Percentiles rank a stretch among this genome's conserved stretches.
phyloP scores from a whole-genome alignment of 257 asterid genomes.

The Fraxinus cuspidata region DNA sequence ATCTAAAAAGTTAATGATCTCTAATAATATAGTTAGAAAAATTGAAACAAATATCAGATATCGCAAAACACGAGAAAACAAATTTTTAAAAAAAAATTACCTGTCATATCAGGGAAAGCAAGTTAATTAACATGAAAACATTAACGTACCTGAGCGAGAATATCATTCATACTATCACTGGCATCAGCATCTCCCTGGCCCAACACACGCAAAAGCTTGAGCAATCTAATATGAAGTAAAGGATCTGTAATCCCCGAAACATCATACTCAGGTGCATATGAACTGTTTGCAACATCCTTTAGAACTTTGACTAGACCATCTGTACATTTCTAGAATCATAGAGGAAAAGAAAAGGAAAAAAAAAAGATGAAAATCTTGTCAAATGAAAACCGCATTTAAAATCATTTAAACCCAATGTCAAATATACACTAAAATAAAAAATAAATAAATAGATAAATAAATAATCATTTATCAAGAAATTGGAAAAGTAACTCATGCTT shows the following conservation, averaged over 20 bases:
- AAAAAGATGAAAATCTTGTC: conserved; percentile 16
- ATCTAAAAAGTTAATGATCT: neutral
- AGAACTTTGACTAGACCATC: conserved; percentile 85
- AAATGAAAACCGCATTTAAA: neutral
- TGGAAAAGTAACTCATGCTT: neutral
- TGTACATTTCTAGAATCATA: conserved; percentile 72
- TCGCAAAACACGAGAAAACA: neutral
- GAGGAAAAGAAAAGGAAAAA: conserved; percentile 9
- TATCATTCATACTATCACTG: conserved; percentile 93
- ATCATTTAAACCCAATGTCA: neutral
- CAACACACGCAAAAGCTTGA: conserved; percentile 75
- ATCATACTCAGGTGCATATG: conserved; percentile 96
- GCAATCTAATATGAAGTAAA: conserved; percentile 85
- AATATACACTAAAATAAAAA: neutral
- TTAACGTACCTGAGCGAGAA: conserved; percentile 86
- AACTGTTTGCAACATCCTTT: conserved; percentile 86
- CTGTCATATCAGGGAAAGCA: neutral
- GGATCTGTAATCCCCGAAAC: conserved; percentile 95
- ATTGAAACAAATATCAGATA: neutral
- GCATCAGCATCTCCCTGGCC: conserved; percentile 97
- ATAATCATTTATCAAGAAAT: neutral
- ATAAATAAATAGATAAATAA: neutral
- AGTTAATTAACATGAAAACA: neutral
- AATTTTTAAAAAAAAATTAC: neutral
- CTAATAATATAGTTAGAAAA: too few species aligned